A percentile compares a stretch with the other conserved stretches of the same genome.
Evolutionary conservation across 805 yeast genomes (phyloP).

Genomic region (Zygosaccharomyces rouxii): DNA sequence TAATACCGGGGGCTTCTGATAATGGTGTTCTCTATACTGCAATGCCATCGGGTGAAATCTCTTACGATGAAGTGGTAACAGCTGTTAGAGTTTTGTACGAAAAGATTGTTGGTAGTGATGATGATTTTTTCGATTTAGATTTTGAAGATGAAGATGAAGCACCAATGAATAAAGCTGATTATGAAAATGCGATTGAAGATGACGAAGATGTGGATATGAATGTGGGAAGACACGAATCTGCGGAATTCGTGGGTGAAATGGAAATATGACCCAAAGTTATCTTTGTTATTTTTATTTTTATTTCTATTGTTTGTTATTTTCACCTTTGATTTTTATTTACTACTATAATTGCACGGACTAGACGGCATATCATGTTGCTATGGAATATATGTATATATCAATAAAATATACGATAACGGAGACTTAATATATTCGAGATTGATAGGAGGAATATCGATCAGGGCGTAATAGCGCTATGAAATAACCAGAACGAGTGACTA

Average conservation of each 20-base stretch:
- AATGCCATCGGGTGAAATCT: slow-evolving; percentile 79
- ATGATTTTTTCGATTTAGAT: slow-evolving; percentile 93
- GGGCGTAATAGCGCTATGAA: neutral
- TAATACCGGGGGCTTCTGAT: slow-evolving; percentile 41
- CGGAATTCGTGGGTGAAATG: slow-evolving; percentile 40
- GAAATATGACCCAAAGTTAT: slow-evolving; percentile 27
- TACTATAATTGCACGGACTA: neutral
- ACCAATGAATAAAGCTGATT: slow-evolving; percentile 10
- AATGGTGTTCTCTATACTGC: slow-evolving; percentile 47
- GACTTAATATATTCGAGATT: neutral
- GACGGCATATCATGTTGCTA: neutral
- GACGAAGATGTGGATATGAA: slow-evolving; percentile 27
- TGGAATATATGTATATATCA: slow-evolving; percentile 3
- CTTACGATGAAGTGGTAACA: slow-evolving; percentile 86
- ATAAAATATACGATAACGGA: slow-evolving; percentile 4
- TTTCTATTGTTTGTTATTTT: neutral
- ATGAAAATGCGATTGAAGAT: slow-evolving; percentile 31
- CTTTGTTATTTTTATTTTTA: neutral
- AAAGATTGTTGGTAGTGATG: slow-evolving; percentile 84
- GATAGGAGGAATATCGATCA: neutral
- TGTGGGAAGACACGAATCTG: slow-evolving; percentile 29
- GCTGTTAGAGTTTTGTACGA: slow-evolving; percentile 74
- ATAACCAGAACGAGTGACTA: neutral
- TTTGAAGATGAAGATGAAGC: slow-evolving; percentile 87
- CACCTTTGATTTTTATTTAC: neutral